Base-by-base conservation (phyloP, 2,329 filamentous ascomycete species). In the Aureobasidium leucospermi region DNA sequence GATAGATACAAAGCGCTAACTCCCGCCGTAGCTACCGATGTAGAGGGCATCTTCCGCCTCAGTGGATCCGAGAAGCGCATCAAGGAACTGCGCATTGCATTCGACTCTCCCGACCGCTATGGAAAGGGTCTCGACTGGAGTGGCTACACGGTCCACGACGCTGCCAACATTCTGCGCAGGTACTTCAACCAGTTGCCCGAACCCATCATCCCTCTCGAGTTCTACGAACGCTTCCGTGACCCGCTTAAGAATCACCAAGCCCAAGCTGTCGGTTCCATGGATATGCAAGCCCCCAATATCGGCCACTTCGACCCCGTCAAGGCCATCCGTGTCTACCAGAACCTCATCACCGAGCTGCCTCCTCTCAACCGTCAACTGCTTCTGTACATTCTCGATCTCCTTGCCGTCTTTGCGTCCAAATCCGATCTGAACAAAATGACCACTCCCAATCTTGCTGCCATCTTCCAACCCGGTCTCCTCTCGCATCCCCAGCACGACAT, bases 31-130 rank as follows among this genome's bases (percentile, higher is more conserved):
- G 94, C 94, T 34, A 97, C 93, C 66, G 87, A 92, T 65, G 84
- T 97, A 9, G 93, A 97, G 74, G 94, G 94, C 41, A 99, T 99
- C 61, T 99, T 99, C 71, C 90, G 94, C 46, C 80, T 99, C 45
- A 96, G 89, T 71, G 94, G 94, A 53, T 97, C 94, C 38, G 93
- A 96, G 70, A 97, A 96, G 76, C 88, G 94, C 63, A 99, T 99
- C 77, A 99, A 97, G 73, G 94, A 97, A 73, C 83, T 99, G 32
- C 93, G 95, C 73, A 85, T 82, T 31, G 83, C 90, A 3, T 99
- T 99, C 74, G 90, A 97, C 74, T 96, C 93, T 0, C 94, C 94
- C 42, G 90, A 96, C 68, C 84, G 92, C 67, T 99, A 96, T 72
- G 94, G 94, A 58, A 99, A 99, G 75, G 94, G 94, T 15, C 81